A percentile compares a stretch with the other conserved stretches of the same genome.
These are phyloP conservation scores for Fomes fomentarius DNA, from an alignment of 1,284 basidiomycete genomes.

Conservation along the genomic window DNA sequence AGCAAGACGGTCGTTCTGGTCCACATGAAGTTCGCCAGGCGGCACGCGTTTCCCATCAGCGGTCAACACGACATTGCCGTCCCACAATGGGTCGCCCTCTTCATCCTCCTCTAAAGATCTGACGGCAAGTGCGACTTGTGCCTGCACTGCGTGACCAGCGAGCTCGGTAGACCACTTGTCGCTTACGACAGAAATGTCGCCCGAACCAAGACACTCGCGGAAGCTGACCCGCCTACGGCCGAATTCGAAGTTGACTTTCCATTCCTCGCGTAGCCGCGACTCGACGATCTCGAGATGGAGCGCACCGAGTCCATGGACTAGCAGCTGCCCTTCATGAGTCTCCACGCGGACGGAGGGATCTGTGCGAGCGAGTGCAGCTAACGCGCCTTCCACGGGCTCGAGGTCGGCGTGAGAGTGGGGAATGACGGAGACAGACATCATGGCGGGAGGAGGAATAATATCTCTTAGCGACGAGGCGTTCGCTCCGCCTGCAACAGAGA, in stretches of 20 bases:
- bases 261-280: constrained; percentile 79
- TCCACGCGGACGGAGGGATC: constrained; percentile 85
- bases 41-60: constrained; percentile 52
- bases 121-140: constrained; percentile 56
- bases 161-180: constrained; percentile 65
- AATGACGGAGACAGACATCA: constrained; percentile 80
- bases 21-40: constrained; percentile 51
- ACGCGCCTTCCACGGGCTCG: constrained; percentile 74
- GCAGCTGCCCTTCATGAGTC: constrained; percentile 78
- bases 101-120: constrained; percentile 57
- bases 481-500: constrained; percentile 47
- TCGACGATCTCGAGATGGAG: constrained; percentile 89
- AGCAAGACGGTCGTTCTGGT: constrained; percentile 44
- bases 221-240: constrained; percentile 81
- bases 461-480: constrained; percentile 53
- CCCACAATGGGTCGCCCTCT: constrained; percentile 68
- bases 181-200: constrained; percentile 29
- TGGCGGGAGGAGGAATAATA: constrained; percentile 74
- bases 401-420: constrained; percentile 84
- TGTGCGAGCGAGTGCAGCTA: constrained; percentile 78
- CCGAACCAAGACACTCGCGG: constrained; percentile 66
- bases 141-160: constrained; percentile 50
- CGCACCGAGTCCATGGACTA: constrained; percentile 84
- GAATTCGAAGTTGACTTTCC: constrained; percentile 78
- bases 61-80: constrained; percentile 72